Evolutionary conservation across 2,329 filamentous ascomycete genomes (phyloP), one percentile per base, ranked within the genome.

Genomic region (Atkinsonella texensis): DNA sequence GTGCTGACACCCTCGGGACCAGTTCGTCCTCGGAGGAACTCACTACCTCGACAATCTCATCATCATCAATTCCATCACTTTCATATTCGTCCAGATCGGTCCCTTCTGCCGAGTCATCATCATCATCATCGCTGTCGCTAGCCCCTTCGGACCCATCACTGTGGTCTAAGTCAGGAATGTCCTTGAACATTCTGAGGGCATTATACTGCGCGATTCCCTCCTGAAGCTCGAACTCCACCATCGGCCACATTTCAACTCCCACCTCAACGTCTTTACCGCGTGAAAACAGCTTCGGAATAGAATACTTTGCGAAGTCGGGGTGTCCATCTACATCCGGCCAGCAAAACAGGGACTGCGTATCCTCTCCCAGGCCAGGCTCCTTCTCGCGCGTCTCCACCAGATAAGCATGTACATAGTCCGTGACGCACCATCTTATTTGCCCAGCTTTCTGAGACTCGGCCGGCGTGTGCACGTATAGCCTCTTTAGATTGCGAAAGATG

Each of bases 41-140:
- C 1, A 54, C 53, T 3, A 55, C 52, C 15, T 66, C 61, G 1
- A 59, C 52, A 12, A 68, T 60, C 9, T 60, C 60, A 1, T 51
- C 59, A 46, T 70, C 68, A 39, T 70, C 68, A 7, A 71, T 70
- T 0, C 66, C 67, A 0, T 69, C 67, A 43, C 68, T 68, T 40
- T 71, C 69, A 15, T 71, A 70, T 44, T 65, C 60, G 32, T 68
- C 57, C 2, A 56, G 45, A 17, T 60, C 56, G 1, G 51, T 42
- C 0, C 35, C 51, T 17, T 44, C n/a, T 33, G 32, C 48, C 12
- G 58, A 56, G 1, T 51, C 50, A 3, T 58, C 55, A 8, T 54
- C 54, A 8, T 54, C 54, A 8, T 53, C 51, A 4, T 56, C 55
- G n/a, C 13, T 12, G 4, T 55, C 44, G 12, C 50, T 50, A 1